Conservation (phyloP, 2,329 filamentous ascomycete genomes). For the Penicillium olsonii region DNA sequence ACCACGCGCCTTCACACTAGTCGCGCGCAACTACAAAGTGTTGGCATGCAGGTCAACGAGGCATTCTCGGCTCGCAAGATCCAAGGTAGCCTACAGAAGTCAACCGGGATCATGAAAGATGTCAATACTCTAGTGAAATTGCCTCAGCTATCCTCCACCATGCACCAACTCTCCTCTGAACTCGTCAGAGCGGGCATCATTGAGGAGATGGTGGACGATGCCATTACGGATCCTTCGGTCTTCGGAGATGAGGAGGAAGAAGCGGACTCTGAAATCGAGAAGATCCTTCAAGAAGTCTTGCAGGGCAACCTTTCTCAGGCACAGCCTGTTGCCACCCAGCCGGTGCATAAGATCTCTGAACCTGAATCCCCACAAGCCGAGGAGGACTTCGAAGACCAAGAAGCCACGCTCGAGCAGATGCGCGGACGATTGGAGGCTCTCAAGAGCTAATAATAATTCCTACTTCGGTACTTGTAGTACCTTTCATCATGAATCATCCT, state of each 20-base stretch:
- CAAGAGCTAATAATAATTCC: conserved; percentile 66
- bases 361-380: conserved; percentile 50
- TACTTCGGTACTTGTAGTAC: background rate
- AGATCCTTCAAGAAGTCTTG: conserved; percentile 86
- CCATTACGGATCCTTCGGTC: conserved; percentile 71
- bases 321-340: conserved; percentile 51
- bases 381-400: conserved; percentile 81
- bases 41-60: conserved; percentile 97
- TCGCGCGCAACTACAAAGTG: conserved; percentile 87
- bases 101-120: conserved; percentile 94
- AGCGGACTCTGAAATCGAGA: conserved; percentile 84
- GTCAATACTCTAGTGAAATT: conserved; percentile 83
- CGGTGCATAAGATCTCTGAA: conserved; percentile 45
- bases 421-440: conserved; percentile 84
- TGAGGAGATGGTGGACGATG: conserved; percentile 94
- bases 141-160: conserved; percentile 84
- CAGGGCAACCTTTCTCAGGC: conserved; percentile 76
- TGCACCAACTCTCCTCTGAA: conserved; percentile 84
- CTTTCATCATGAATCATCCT: background rate
- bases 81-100: conserved; percentile 83
- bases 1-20: conserved; percentile 74
- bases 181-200: conserved; percentile 94
- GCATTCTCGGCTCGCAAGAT: conserved; percentile 95
- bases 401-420: conserved; percentile 94
- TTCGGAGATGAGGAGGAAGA: conserved; percentile 73